Evolutionary conservation across 2,329 filamentous ascomycete genomes (phyloP).

Genomic region (Ceratocystis cubensis): DNA sequence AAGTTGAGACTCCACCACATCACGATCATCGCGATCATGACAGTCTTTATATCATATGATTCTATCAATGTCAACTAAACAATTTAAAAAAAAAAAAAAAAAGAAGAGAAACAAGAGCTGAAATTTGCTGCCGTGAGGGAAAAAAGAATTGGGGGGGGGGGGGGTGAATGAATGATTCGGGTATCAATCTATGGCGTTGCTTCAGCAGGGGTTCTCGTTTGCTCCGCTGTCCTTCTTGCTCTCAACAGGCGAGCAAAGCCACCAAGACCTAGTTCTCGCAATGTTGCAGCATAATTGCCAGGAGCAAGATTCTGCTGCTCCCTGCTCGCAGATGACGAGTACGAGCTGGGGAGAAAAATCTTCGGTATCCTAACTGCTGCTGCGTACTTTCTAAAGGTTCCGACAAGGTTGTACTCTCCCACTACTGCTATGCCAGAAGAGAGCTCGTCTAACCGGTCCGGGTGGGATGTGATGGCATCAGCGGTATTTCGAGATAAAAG

Average conservation of each 20-base stretch:
- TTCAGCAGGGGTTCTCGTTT: slow-evolving; percentile 1
- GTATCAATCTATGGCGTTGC: slow-evolving; percentile 10
- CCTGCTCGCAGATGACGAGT: neutral
- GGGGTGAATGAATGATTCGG: neutral
- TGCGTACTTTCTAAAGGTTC: slow-evolving; percentile 27
- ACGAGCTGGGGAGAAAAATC: neutral
- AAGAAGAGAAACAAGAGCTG: neutral
- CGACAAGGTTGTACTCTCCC: slow-evolving; percentile 41
- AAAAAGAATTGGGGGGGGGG: neutral
- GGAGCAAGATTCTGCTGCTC: slow-evolving; percentile 2
- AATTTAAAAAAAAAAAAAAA: neutral
- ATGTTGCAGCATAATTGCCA: slow-evolving; percentile 14
- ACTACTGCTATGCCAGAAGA: slow-evolving; percentile 44
- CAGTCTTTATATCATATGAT: slow-evolving; percentile 10
- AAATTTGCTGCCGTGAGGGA: neutral
- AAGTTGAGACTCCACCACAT: neutral
- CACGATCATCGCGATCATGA: neutral
- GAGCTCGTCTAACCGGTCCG: slow-evolving; percentile 30
- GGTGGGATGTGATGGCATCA: slow-evolving; percentile 3
- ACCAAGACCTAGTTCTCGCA: slow-evolving; percentile 12
- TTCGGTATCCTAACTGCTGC: slow-evolving; percentile 14
- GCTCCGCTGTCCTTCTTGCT: slow-evolving; percentile 4
- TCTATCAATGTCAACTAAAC: neutral
- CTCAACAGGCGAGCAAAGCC: slow-evolving; percentile 12
- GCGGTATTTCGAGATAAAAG: neutral